These are phyloP conservation scores for Cryptosporidium bovis DNA, from an alignment of 169 alveolate genomes.

Conservation along the genomic window DNA sequence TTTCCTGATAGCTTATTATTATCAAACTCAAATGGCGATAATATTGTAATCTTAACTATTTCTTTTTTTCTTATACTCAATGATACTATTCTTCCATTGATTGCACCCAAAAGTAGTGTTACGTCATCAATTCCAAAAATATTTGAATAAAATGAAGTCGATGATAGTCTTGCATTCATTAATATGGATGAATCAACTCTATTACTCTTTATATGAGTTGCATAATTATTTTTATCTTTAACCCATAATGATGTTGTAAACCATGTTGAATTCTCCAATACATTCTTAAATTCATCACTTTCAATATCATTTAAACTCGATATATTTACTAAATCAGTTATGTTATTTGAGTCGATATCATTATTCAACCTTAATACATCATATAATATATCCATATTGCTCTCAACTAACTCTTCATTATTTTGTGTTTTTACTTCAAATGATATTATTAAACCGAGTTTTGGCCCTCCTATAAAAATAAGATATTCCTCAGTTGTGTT, in stretches of 20 bases:
- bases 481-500: conserved; percentile 1
- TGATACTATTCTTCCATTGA: conserved; percentile 42
- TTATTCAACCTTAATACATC: background rate
- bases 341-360: background rate
- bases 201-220: background rate
- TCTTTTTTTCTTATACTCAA: conserved; percentile 8
- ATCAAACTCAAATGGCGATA: conserved; percentile 54
- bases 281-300: background rate
- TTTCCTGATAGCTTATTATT: background rate
- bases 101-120: conserved; percentile 34
- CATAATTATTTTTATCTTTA: background rate
- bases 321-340: background rate
- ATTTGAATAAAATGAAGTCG: background rate
- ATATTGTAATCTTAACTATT: conserved; percentile 6
- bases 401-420: conserved; percentile 13
- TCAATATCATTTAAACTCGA: background rate
- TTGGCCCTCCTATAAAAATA: conserved; percentile 66
- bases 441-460: conserved; percentile 53
- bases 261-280: conserved; percentile 42
- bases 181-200: too few species aligned
- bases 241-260: conserved; percentile 70
- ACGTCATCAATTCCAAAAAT: background rate
- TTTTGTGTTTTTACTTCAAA: conserved; percentile 19
- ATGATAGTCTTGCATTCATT: background rate
- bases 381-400: conserved; percentile 17